Conservation (phyloP, 495 filamentous ascomycete genomes). For the Aspergillus panamensis region DNA sequence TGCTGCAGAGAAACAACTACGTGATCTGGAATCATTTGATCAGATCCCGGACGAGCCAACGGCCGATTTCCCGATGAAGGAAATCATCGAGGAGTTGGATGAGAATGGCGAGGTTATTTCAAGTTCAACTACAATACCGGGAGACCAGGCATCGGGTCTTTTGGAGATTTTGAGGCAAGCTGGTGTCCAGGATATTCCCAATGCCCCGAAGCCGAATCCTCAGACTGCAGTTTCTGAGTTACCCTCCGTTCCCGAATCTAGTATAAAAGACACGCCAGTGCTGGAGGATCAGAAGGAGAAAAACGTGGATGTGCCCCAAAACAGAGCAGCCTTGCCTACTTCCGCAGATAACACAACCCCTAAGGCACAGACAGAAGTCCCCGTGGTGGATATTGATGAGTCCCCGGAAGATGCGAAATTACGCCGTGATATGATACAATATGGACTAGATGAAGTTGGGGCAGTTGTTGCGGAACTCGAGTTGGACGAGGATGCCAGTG, state of each 20-base stretch:
- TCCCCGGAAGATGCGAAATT: slow-evolving; percentile 73
- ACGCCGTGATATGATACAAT: slow-evolving; percentile 88
- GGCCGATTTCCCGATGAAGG: slow-evolving; percentile 64
- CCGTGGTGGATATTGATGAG: slow-evolving; percentile 55
- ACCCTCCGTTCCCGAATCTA: neutral
- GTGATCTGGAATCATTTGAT: slow-evolving; percentile 39
- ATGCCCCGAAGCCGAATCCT: slow-evolving; percentile 17
- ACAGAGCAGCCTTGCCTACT: neutral
- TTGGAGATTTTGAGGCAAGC: slow-evolving; percentile 67
- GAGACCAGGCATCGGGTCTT: slow-evolving; percentile 57
- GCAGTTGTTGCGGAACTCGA: slow-evolving; percentile 91
- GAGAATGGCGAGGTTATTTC: slow-evolving; percentile 83
- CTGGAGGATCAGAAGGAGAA: neutral
- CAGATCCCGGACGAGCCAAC: slow-evolving; percentile 22
- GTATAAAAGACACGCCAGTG: neutral
- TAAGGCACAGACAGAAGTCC: slow-evolving; percentile 27
- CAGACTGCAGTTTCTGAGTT: neutral
- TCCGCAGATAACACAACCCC: slow-evolving; percentile 1
- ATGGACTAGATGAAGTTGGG: slow-evolving; percentile 78
- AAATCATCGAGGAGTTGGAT: slow-evolving; percentile 89
- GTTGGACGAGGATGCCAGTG: slow-evolving; percentile 65
- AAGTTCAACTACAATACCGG: slow-evolving; percentile 55
- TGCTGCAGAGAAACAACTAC: slow-evolving; percentile 63
- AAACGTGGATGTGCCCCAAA: neutral
- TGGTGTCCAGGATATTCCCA: slow-evolving; percentile 55